Percentiles rank a stretch among this genome's conserved stretches.
Conservation (phyloP, 225 moss, liverwort and hornwort species). For the Bryoerythrophyllum caledonicum region DNA sequence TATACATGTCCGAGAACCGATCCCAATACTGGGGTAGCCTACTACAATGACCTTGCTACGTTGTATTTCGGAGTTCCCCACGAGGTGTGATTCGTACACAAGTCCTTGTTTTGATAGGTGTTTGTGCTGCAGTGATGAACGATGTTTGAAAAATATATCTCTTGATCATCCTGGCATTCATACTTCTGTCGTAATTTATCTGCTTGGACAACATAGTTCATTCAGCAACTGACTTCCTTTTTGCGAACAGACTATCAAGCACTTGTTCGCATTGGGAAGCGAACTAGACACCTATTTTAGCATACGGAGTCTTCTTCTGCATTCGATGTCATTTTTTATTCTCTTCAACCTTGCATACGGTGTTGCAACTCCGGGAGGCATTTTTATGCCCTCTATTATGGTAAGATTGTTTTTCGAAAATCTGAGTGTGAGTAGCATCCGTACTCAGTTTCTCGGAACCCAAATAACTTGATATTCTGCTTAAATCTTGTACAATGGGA, state of each 20-base stretch:
- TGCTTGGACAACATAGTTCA: too few species aligned
- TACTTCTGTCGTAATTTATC: too few species aligned
- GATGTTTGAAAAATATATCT: neutral
- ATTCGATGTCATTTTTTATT: conserved; percentile 63
- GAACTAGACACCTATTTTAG: conserved; percentile 53
- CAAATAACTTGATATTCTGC: too few species aligned
- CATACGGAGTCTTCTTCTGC: conserved; percentile 55
- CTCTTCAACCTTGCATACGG: conserved; percentile 82
- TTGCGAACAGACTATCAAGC: conserved; percentile 70
- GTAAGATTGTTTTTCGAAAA: conserved; percentile 35
- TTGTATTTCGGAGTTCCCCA: conserved; percentile 77
- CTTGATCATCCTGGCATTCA: neutral
- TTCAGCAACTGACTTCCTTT: neutral
- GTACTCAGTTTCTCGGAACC: too few species aligned
- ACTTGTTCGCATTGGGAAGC: conserved; percentile 62
- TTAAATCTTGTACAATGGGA: too few species aligned
- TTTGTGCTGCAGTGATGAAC: too few species aligned
- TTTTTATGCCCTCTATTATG: conserved; percentile 88
- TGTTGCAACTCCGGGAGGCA: conserved; percentile 86
- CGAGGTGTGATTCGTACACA: conserved; percentile 68
- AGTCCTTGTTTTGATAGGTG: neutral
- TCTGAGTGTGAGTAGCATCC: too few species aligned
- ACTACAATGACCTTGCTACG: conserved; percentile 81
- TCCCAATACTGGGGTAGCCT: conserved; percentile 38
- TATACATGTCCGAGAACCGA: conserved; percentile 64